Percentiles rank a stretch among this genome's conserved stretches.
phyloP scores from a whole-genome alignment of 2,329 filamentous ascomycete species.

The Cercospora canescens region DNA sequence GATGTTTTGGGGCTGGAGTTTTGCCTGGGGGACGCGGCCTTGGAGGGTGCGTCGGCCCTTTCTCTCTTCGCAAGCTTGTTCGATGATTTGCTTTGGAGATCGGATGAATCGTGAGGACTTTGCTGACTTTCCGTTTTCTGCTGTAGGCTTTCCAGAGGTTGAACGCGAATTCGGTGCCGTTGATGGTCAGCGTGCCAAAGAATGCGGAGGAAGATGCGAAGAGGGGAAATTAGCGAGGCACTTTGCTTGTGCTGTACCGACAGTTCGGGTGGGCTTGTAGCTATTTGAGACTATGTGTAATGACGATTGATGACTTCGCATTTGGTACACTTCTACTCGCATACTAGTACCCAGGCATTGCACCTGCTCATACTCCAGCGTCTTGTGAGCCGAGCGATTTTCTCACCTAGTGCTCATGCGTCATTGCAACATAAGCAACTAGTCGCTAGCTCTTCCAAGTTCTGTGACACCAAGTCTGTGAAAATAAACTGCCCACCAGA shows the following conservation, averaged over 20 bases:
- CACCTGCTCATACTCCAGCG: no score
- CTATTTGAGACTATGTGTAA: neutral
- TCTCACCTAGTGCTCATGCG: neutral
- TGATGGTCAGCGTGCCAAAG: constrained; percentile 55
- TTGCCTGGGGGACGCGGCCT: constrained; percentile 40
- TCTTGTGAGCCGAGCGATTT: no score
- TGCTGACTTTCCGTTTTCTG: constrained; percentile 13
- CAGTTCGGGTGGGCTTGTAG: no score
- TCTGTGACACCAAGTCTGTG: no score
- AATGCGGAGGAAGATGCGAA: constrained; percentile 53
- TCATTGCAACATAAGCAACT: neutral
- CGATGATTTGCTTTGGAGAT: neutral
- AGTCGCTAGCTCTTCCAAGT: no score
- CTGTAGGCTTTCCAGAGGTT: constrained; percentile 53
- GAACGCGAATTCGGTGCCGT: constrained; percentile 54
- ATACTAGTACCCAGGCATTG: no score
- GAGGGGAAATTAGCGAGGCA: constrained; percentile 44
- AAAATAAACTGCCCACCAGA: no score
- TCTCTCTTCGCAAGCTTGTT: neutral
- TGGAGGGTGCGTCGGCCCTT: constrained; percentile 42
- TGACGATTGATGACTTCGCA: neutral
- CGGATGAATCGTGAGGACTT: neutral
- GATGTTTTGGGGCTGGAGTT: constrained; percentile 42
- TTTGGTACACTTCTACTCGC: no score
- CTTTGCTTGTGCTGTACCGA: no score